A percentile compares a stretch with the other conserved stretches of the same genome.
phyloP scores from a whole-genome alignment of 768 basidiomycete genomes.

The Trametes cingulata region DNA sequence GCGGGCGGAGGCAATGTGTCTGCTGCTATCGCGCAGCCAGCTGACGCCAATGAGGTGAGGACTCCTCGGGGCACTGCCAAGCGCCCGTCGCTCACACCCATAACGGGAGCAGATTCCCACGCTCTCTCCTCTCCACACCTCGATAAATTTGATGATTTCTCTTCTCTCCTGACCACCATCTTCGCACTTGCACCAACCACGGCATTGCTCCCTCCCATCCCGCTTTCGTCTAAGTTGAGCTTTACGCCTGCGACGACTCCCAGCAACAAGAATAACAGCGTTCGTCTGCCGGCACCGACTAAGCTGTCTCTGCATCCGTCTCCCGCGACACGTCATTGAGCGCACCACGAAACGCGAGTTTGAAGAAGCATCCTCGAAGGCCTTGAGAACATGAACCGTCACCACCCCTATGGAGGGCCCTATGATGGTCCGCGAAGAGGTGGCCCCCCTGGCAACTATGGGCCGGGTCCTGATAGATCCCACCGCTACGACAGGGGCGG shows the following conservation, averaged over 20 bases:
- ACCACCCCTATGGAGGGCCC: conserved; percentile 79
- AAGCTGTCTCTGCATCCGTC: background rate
- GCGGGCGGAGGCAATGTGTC: conserved; percentile 25
- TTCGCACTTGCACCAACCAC: conserved; percentile 7
- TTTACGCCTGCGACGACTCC: conserved; percentile 2
- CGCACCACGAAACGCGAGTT: conserved; percentile 17
- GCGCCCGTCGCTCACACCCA: conserved; percentile 1
- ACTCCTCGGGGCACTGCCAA: conserved; percentile 10
- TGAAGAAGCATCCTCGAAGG: conserved; percentile 20
- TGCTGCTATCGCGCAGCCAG: conserved; percentile 21
- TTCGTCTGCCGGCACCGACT: background rate
- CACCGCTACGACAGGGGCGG: conserved; percentile 65
- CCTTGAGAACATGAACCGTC: conserved; percentile 71
- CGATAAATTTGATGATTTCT: conserved; percentile 14
- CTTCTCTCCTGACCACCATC: conserved; percentile 8
- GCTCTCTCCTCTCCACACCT: background rate
- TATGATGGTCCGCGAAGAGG: conserved; percentile 68
- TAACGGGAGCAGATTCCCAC: conserved; percentile 10
- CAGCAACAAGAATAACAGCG: background rate
- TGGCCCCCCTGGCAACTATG: conserved; percentile 63
- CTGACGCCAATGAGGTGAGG: conserved; percentile 9
- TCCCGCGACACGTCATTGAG: conserved; percentile 24
- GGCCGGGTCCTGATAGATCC: conserved; percentile 62
- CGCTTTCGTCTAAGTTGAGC: conserved; percentile 19
- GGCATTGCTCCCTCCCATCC: conserved; percentile 4